Base-by-base conservation (phyloP, 495 filamentous ascomycete species). In the Xylaria longipes region DNA sequence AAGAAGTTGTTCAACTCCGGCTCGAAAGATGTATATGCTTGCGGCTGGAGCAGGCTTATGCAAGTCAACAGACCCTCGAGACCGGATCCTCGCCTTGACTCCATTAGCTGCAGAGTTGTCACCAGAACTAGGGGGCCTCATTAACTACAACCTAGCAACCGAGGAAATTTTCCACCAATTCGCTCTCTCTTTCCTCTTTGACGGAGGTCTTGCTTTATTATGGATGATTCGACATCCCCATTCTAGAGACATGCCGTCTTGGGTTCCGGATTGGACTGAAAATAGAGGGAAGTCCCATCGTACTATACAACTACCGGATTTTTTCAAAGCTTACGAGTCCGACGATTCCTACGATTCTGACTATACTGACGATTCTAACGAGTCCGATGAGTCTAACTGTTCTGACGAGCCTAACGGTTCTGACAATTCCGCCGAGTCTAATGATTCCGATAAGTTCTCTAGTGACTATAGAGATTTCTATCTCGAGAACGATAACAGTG, bases 211-310 rank as follows among this genome's bases (percentile, higher is more conserved):
- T 1, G 17, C 33, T 11, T 14, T 62, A 41, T 27, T 62, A 12
- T 43, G 20, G 58, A 43, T 62, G 58, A 41, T 62, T 62, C 58
- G 58, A 9, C 37, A 62, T 14, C 58, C 58, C 20, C 35, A 41
- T 7, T 1, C 1, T 20, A 37, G 9, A 25, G 27, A 12, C 15
- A 60, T 41, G 14, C 58, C 58, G 4, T 60, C 57, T 5, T 60
- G 57, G 57, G 57, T 60, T 5, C 57, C 57, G 33, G 33, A 60
- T 60, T 62, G 58, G 58, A 15, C 35, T 14, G 8, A 37, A 4
- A 15, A 15, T 4, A 27, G 1, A 3, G 58, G 11, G 2, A 62
- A n/a, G 37, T 15, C 35, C 3, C 2, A 31, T 39, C 20, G 5
- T 15, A 39, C 14, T 22, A 1, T 3, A 12, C 7, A 39, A 25